phyloP scores from a whole-genome alignment of 1,284 basidiomycete genomes.

The Sanghuangporus weigelae region DNA sequence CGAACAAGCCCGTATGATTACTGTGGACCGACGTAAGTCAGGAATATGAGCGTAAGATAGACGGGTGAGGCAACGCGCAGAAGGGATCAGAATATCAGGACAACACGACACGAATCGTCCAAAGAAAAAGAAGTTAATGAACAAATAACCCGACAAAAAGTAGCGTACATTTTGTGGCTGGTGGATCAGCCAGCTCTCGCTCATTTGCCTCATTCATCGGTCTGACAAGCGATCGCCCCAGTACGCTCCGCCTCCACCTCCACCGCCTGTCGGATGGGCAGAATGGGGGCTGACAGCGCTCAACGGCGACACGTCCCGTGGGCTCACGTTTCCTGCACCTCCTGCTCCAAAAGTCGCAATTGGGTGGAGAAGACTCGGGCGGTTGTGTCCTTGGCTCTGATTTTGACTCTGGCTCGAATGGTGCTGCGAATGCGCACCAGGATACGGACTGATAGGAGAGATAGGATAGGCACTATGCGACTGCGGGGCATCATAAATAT shows the following conservation, averaged over 20 bases:
- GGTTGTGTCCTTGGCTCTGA: background rate
- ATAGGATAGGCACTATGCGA: conserved; percentile 11
- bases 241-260: background rate
- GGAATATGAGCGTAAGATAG: background rate
- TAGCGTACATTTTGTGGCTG: background rate
- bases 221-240: background rate
- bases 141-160: background rate
- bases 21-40: no score
- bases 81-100: background rate
- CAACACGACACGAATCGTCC: background rate
- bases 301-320: conserved; percentile 5
- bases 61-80: background rate
- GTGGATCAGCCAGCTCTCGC: background rate
- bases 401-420: background rate
- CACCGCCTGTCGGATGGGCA: background rate
- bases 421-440: background rate
- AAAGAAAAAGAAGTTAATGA: background rate
- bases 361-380: conserved; percentile 10
- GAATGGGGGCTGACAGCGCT: conserved; percentile 12
- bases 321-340: background rate
- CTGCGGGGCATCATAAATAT: background rate
- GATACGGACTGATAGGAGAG: conserved; percentile 15
- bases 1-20: background rate
- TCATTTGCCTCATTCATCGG: background rate
- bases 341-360: conserved; percentile 11